Evolutionary conservation across 129 eudicot species (phyloP).

Genomic region (Flaveria linearis): DNA sequence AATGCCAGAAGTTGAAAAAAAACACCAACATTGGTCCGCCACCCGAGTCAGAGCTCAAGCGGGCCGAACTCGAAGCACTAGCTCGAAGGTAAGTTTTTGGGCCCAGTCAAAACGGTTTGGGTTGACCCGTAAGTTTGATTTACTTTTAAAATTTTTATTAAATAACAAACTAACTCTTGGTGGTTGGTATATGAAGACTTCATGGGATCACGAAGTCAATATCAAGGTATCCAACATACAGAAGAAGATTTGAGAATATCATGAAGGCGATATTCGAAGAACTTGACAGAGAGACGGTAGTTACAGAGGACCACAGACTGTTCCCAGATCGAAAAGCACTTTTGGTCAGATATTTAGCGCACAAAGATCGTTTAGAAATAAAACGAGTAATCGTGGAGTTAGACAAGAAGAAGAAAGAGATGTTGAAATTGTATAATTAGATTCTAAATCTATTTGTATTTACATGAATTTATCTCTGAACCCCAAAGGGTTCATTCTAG

Average conservation of each 20-base stretch:
- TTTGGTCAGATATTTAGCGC: too few species aligned
- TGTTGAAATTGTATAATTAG: too few species aligned
- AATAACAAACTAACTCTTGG: conserved; percentile 2
- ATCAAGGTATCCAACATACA: too few species aligned
- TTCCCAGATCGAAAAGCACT: too few species aligned
- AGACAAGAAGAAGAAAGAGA: too few species aligned
- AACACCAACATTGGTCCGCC: conserved; percentile 44
- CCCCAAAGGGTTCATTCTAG: conserved; percentile 7
- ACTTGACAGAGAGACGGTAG: too few species aligned
- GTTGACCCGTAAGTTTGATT: not conserved
- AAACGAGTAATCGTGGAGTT: too few species aligned
- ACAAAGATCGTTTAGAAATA: too few species aligned
- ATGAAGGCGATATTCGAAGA: too few species aligned
- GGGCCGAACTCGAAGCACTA: conserved; percentile 80
- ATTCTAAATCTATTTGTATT: conserved; percentile 6
- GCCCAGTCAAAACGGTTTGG: not conserved
- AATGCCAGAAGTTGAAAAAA: conserved; percentile 57
- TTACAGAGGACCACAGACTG: too few species aligned
- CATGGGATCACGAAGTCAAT: too few species aligned
- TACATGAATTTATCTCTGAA: conserved; percentile 6
- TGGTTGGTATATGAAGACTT: not conserved
- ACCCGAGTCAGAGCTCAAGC: conserved; percentile 73
- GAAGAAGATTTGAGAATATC: too few species aligned
- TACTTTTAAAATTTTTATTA: not conserved
- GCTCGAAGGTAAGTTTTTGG: conserved; percentile 64